These are phyloP conservation scores for Aspergillus haitiensis DNA, from an alignment of 495 filamentous ascomycete species.

Conservation along the genomic window DNA sequence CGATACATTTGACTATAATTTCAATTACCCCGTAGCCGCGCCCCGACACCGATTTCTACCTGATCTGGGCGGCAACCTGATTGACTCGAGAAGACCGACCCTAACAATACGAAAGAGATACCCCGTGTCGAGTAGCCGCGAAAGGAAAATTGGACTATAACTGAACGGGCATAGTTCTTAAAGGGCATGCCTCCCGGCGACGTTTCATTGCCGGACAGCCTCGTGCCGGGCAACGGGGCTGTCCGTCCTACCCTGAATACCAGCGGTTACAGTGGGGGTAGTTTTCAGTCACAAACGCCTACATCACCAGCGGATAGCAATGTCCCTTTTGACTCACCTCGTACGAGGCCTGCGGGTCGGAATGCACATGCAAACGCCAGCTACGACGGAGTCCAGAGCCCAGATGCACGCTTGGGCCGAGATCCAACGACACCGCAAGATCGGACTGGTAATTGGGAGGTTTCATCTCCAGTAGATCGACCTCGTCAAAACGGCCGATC, in stretches of 20 bases:
- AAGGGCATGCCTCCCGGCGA: constrained; percentile 49
- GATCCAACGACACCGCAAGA: constrained; percentile 34
- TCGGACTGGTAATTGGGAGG: constrained; percentile 38
- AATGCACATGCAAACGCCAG: constrained; percentile 31
- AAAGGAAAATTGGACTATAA: constrained; percentile 5
- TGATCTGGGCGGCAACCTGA: constrained; percentile 21
- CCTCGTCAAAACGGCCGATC: constrained; percentile 48
- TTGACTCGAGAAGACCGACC: constrained; percentile 4
- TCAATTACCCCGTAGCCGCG: constrained; percentile 13
- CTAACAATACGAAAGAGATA: neutral
- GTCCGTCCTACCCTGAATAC: constrained; percentile 45
- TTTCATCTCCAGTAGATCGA: constrained; percentile 41
- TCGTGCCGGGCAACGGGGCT: constrained; percentile 49
- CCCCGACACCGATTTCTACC: constrained; percentile 11
- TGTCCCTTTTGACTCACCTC: constrained; percentile 47
- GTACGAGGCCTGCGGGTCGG: constrained; percentile 34
- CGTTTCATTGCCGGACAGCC: constrained; percentile 46
- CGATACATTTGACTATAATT: constrained; percentile 6
- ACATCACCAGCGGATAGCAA: constrained; percentile 48
- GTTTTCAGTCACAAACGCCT: constrained; percentile 43
- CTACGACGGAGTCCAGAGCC: constrained; percentile 28
- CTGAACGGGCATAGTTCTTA: constrained; percentile 20
- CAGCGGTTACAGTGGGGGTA: constrained; percentile 35
- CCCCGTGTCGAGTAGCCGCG: neutral
- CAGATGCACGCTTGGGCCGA: constrained; percentile 36